A percentile compares a stretch with the other conserved stretches of the same genome.
Conservation (phyloP, 225 moss, liverwort and hornwort species). For the Bryoerythrophyllum caledonicum region DNA sequence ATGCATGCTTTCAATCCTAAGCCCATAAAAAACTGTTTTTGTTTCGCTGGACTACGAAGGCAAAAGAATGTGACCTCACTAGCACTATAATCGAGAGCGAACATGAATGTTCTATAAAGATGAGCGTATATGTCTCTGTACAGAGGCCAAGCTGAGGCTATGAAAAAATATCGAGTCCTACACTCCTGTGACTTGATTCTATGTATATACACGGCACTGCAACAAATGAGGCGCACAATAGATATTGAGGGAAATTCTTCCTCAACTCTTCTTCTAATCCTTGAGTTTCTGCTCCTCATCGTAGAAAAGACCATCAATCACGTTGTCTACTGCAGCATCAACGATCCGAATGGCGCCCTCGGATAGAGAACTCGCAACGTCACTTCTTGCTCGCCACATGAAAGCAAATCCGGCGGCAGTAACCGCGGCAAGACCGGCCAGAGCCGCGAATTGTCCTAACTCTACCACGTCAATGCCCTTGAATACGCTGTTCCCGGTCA, state of each 20-base stretch:
- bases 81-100: slow-evolving; percentile 36
- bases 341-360: slow-evolving; percentile 80
- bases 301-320: slow-evolving; percentile 96
- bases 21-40: slow-evolving; percentile 2
- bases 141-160: slow-evolving; percentile 18
- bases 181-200: slow-evolving; percentile 18
- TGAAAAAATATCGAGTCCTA: background rate
- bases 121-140: slow-evolving; percentile 25
- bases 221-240: slow-evolving; percentile 3
- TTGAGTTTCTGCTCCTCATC: slow-evolving; percentile 68
- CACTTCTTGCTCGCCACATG: slow-evolving; percentile 79
- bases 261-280: slow-evolving; percentile 17
- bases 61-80: slow-evolving; percentile 35
- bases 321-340: slow-evolving; percentile 82
- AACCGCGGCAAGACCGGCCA: slow-evolving; percentile 69
- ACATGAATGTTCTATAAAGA: slow-evolving; percentile 25
- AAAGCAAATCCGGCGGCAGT: slow-evolving; percentile 87
- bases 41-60: background rate
- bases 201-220: slow-evolving; percentile 24
- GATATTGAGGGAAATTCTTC: background rate
- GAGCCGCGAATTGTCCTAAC: slow-evolving; percentile 61
- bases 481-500: slow-evolving; percentile 83
- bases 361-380: slow-evolving; percentile 73
- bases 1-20: slow-evolving; percentile 27
- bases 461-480: slow-evolving; percentile 76